Base-by-base conservation (phyloP, 2,329 filamentous ascomycete genomes). In the Emydomyces testavorans region DNA sequence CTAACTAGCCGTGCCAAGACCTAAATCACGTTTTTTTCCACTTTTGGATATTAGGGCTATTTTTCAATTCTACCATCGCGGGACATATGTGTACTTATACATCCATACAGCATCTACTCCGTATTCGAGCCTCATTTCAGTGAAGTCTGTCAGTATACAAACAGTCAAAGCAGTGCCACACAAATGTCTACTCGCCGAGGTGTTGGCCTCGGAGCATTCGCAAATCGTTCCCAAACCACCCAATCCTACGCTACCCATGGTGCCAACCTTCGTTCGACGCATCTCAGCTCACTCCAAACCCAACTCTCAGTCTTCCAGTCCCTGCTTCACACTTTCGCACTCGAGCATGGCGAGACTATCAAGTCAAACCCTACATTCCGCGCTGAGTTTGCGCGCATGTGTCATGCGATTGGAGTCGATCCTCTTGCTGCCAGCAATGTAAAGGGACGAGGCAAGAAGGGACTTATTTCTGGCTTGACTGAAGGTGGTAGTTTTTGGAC, bases 341-440 rank as follows among this genome's bases (percentile, higher is more conserved):
- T 90, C 60, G 94, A 90, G 42, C 92, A 98, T 74, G 85, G 84
- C 57, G 88, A 89, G 62, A 92, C 94, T 60, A 98, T 98, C 51
- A 89, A 90, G 54, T 94, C 88, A 2, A 89, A 96, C 64, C 92
- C 92, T 4, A 83, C 80, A 6, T 98, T 98, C 67, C 86, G 92
- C 52, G 88, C 90, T 28, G 90, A 98, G 67, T 98, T 98, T 62
- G 90, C 92, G 2, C 87, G 90, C 64, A 98, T 98, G 92, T 98
- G 92, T 70, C 80, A 88, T 60, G 88, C 89, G 53, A 95, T 98
- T 56, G 92, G 92, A 41, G 88, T 98, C 10, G 92, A 98, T 65
- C 93, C 92, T 1, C 74, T 98, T 15, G 87, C 88, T n/a, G 80
- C 76, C 49, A 75, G 71, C 57, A 79, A 74, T 58, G 67, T 70